These are phyloP conservation scores for Diaporthe ampelina DNA, from an alignment of 2,329 filamentous ascomycete genomes.

Conservation along the genomic window DNA sequence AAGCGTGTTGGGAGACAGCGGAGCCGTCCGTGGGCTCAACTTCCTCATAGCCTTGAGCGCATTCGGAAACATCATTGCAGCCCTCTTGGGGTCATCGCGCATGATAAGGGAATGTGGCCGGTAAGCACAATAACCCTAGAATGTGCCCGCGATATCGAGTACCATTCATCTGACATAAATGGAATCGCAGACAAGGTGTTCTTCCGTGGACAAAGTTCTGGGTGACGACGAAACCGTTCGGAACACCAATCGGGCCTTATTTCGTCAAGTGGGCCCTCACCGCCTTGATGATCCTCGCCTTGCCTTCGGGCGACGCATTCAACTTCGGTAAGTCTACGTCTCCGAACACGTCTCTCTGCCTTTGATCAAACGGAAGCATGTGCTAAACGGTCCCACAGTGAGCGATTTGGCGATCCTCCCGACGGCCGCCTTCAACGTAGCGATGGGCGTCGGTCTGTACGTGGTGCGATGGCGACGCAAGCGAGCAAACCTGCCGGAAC, in stretches of 20 bases:
- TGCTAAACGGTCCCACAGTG: constrained; percentile 54
- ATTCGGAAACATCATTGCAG: constrained; percentile 70
- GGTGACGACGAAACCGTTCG: constrained; percentile 73
- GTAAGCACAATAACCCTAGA: constrained; percentile 40
- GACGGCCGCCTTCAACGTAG: constrained; percentile 67
- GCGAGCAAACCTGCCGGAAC: constrained; percentile 60
- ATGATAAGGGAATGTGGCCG: constrained; percentile 72
- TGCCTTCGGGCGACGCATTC: constrained; percentile 75
- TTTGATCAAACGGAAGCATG: not conserved
- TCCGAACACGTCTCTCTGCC: no score
- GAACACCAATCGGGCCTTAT: constrained; percentile 73
- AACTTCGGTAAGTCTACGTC: constrained; percentile 62
- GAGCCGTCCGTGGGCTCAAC: constrained; percentile 64
- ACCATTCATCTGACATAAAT: not conserved
- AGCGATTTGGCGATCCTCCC: constrained; percentile 73
- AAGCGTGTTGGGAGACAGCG: constrained; percentile 65
- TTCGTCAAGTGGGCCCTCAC: constrained; percentile 69
- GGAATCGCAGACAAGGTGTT: constrained; percentile 62
- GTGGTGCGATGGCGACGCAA: constrained; percentile 68
- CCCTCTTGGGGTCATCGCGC: constrained; percentile 68
- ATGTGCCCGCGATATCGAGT: no score
- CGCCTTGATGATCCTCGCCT: constrained; percentile 70
- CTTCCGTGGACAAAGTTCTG: constrained; percentile 71
- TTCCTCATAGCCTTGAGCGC: constrained; percentile 69
- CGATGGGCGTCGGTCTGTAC: constrained; percentile 70